Conservation (phyloP, 257 asterid species). For the Linderniella brevidens region DNA sequence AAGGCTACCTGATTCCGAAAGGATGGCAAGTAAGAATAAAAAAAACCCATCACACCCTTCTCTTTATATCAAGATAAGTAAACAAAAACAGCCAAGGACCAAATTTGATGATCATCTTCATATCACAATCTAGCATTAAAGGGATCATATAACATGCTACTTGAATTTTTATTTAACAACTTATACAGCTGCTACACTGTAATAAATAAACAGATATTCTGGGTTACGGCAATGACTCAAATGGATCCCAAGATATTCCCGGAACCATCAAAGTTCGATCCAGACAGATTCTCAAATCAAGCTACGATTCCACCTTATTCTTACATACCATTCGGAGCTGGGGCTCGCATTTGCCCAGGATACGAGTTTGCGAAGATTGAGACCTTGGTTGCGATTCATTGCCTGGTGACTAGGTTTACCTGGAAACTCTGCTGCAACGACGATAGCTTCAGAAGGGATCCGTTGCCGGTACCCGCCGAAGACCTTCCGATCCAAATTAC, state of each 20-base stretch:
- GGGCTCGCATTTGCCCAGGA: conserved; percentile 65
- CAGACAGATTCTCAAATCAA: conserved; percentile 33
- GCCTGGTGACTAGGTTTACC: conserved; percentile 30
- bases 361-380: conserved; percentile 59
- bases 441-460: conserved; percentile 21
- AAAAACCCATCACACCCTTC: neutral
- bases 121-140: no score
- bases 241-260: conserved; percentile 37
- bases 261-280: conserved; percentile 43
- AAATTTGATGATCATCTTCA: neutral
- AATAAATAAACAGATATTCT: conserved; percentile 7
- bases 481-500: conserved; percentile 31
- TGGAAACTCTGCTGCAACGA: conserved; percentile 46
- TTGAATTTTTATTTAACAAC: neutral
- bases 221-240: conserved; percentile 54
- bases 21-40: conserved; percentile 37
- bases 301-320: conserved; percentile 40
- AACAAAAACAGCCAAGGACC: no score
- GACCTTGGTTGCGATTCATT: conserved; percentile 37
- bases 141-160: neutral
- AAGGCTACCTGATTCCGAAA: conserved; percentile 48
- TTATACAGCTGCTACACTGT: neutral
- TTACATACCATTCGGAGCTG: conserved; percentile 60
- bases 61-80: neutral
- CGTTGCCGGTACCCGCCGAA: conserved; percentile 16